These are phyloP conservation scores for Tricholoma sp. DNA, from an alignment of 768 basidiomycete species.

Conservation along the genomic window DNA sequence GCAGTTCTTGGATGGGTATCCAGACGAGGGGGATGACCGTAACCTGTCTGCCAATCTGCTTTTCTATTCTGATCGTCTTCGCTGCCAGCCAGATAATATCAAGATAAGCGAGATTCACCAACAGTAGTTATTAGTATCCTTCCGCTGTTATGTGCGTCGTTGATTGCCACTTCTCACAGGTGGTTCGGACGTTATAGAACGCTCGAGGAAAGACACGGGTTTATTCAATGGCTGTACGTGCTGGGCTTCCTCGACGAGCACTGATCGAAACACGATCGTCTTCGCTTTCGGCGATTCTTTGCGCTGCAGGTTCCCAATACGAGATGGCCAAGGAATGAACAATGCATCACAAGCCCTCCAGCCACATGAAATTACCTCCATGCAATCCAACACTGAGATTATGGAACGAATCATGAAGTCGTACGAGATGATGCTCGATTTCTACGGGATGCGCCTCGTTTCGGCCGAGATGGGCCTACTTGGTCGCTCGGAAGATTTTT, in stretches of 20 bases:
- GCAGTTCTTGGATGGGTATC: constrained; percentile 55
- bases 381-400: constrained; percentile 46
- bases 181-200: constrained; percentile 60
- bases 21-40: constrained; percentile 34
- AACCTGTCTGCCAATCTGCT: constrained; percentile 41
- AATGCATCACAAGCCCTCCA: constrained; percentile 61
- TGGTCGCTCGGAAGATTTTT: constrained; percentile 45
- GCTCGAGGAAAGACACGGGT: constrained; percentile 67
- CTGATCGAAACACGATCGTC: neutral
- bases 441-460: constrained; percentile 71
- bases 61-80: constrained; percentile 55
- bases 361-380: constrained; percentile 53
- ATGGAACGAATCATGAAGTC: constrained; percentile 50
- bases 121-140: constrained; percentile 35
- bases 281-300: neutral
- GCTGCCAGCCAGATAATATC: constrained; percentile 57
- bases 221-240: constrained; percentile 76
- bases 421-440: constrained; percentile 73
- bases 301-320: constrained; percentile 58
- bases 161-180: constrained; percentile 27
- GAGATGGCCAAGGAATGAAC: constrained; percentile 66
- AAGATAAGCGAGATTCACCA: constrained; percentile 60
- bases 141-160: neutral
- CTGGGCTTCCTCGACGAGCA: neutral
- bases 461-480: constrained; percentile 55